Percentiles rank a stretch among this genome's conserved stretches.
Conservation (phyloP, 495 filamentous ascomycete genomes). For the Acidiella bohemica region DNA sequence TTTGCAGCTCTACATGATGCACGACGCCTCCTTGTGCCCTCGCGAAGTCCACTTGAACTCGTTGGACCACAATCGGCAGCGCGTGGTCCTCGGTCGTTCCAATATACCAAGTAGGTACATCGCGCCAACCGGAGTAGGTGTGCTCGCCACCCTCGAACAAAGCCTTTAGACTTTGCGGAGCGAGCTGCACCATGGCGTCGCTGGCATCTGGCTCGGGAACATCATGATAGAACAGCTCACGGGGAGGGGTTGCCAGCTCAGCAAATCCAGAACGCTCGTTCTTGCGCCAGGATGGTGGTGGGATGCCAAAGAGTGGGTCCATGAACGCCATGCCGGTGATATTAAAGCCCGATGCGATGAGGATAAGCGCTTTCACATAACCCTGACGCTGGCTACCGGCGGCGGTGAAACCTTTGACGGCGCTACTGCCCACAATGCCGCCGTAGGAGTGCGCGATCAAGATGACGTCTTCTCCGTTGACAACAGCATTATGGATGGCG, state of each 20-base stretch:
- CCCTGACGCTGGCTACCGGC: neutral
- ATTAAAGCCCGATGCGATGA: neutral
- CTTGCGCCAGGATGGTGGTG: neutral
- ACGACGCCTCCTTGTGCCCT: neutral
- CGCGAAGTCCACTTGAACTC: neutral
- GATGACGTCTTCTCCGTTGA: neutral
- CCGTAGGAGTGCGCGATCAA: neutral
- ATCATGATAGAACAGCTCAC: neutral
- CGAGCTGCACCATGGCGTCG: neutral
- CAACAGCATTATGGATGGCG: neutral
- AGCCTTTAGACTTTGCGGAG: neutral
- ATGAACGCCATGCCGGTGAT: neutral
- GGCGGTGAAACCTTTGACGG: neutral
- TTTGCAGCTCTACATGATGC: neutral
- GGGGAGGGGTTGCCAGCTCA: neutral
- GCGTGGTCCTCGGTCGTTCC: neutral
- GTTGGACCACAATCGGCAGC: neutral
- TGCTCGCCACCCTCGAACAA: neutral
- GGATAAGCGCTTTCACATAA: no score
- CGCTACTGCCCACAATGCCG: neutral
- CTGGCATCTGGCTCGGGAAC: neutral
- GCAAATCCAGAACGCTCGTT: neutral
- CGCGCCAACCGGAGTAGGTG: neutral
- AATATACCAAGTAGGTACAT: neutral
- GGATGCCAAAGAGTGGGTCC: neutral